phyloP scores from a whole-genome alignment of 2,329 filamentous ascomycete genomes.

The Cercospora canescens region DNA sequence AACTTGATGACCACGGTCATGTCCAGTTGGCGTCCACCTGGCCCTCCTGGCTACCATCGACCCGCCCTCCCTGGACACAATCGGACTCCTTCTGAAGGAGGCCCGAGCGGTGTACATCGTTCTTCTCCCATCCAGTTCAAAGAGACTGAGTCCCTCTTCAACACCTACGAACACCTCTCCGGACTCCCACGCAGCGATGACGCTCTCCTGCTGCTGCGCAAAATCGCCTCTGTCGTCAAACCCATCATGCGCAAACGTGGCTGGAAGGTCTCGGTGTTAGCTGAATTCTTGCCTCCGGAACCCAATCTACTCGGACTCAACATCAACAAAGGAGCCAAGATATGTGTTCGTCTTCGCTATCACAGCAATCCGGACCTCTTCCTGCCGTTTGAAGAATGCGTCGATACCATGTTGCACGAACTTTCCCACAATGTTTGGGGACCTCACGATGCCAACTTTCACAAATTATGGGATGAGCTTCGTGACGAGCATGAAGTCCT shows the following conservation, averaged over 20 bases:
- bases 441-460: constrained; percentile 79
- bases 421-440: constrained; percentile 84
- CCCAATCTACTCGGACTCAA: constrained; percentile 77
- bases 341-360: constrained; percentile 80
- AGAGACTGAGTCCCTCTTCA: constrained; percentile 51
- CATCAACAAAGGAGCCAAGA: constrained; percentile 71
- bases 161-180: constrained; percentile 51
- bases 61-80: background rate
- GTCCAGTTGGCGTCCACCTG: constrained; percentile 22
- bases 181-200: constrained; percentile 46
- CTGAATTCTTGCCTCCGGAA: constrained; percentile 81
- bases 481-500: constrained; percentile 81
- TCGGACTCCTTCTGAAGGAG: constrained; percentile 23
- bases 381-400: constrained; percentile 73
- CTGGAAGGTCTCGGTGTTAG: constrained; percentile 77
- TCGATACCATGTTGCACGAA: constrained; percentile 94
- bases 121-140: constrained; percentile 40
- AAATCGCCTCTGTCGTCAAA: constrained; percentile 85
- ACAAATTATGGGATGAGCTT: constrained; percentile 85
- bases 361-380: constrained; percentile 74
- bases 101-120: constrained; percentile 35
- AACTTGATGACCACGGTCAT: constrained; percentile 5
- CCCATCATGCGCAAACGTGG: constrained; percentile 87
- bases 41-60: constrained; percentile 19
- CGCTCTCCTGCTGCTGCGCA: constrained; percentile 65